Evolutionary conservation across 768 basidiomycete genomes (phyloP).

Genomic region (Mrakia gelida): DNA sequence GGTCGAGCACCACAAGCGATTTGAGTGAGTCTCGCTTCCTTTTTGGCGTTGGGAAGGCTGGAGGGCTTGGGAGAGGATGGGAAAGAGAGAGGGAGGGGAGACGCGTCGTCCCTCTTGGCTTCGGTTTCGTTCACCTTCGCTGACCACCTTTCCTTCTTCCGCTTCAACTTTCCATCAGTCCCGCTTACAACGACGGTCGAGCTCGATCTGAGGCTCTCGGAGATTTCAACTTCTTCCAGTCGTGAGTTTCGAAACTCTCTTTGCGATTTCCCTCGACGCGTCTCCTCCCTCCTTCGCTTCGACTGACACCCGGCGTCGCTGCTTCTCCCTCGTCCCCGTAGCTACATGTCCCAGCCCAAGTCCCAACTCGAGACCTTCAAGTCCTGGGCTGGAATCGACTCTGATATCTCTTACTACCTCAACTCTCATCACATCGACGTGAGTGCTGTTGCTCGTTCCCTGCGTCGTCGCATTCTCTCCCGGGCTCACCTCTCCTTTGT

Average conservation of each 20-base stretch:
- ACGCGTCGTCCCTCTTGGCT: no score
- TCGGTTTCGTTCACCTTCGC: no score
- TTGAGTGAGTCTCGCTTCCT: slow-evolving; percentile 46
- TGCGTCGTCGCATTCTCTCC: not conserved
- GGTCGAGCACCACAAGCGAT: slow-evolving; percentile 89
- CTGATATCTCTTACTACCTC: slow-evolving; percentile 91
- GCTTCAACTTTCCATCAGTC: slow-evolving; percentile 40
- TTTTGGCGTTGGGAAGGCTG: no score
- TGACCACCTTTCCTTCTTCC: no score
- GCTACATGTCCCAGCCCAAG: slow-evolving; percentile 96
- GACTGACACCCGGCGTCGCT: not conserved
- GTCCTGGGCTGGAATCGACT: slow-evolving; percentile 91
- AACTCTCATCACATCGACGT: slow-evolving; percentile 70
- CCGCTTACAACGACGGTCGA: slow-evolving; percentile 80
- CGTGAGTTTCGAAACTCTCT: not conserved
- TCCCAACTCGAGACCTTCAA: slow-evolving; percentile 90
- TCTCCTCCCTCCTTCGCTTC: no score
- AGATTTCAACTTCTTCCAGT: slow-evolving; percentile 20
- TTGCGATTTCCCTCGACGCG: no score
- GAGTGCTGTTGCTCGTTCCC: not conserved
- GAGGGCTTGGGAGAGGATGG: no score
- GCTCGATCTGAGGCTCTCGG: slow-evolving; percentile 42
- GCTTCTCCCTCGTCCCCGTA: not conserved
- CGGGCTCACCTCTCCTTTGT: not conserved
- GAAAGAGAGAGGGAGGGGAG: no score